Evolutionary conservation across 1,284 basidiomycete species (phyloP), one percentile per base, ranked within the genome.

Genomic region (Schizophyllum amplum): DNA sequence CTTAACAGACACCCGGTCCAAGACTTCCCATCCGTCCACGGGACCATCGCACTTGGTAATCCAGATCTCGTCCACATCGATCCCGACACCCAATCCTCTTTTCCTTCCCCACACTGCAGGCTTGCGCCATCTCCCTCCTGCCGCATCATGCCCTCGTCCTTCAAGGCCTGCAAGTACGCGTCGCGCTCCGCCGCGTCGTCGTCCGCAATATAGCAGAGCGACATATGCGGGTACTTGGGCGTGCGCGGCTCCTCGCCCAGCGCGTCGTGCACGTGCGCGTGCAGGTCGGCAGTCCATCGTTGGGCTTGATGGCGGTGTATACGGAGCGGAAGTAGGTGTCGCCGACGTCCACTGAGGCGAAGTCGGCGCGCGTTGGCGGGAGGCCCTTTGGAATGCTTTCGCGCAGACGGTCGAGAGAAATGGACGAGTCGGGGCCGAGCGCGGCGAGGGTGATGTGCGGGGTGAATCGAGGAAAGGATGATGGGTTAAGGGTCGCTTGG

Each of bases 371-470:
- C 20, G 83, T 61, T 13, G 69, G 62, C 4, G 59, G 60, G 48
- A 73, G 71, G 23, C 62, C 60, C 9, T 61, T 46, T 1, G 77
- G 73, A 23, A 86, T 67, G 2, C 77, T 69, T 0, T 69, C 66
- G 4, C 73, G 70, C 17, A 86, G 71, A 2, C 64, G 56, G 2
- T 69, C 61, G 0, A 67, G 56, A 22, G 69, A 48, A 11, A 66
- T 61, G 4, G 64, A 58, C 17, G 68, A 62, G 7, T 65, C 57
- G 25, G 70, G 61, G 4, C 80, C 76, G 24, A 83, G 67, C 1
- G 79, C 75, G 4, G 78, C 79, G 27, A 90, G 79, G 1, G 87
- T 90, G 63, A 90, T 76, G 67, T 90, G 88, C 1, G 87, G 86
- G 26, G 77, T 65, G 66, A 89, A 83, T 21, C 62, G 57, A 0